phyloP scores from a whole-genome alignment of 2,329 filamentous ascomycete species.

The Teratosphaeriaceae sp. region DNA sequence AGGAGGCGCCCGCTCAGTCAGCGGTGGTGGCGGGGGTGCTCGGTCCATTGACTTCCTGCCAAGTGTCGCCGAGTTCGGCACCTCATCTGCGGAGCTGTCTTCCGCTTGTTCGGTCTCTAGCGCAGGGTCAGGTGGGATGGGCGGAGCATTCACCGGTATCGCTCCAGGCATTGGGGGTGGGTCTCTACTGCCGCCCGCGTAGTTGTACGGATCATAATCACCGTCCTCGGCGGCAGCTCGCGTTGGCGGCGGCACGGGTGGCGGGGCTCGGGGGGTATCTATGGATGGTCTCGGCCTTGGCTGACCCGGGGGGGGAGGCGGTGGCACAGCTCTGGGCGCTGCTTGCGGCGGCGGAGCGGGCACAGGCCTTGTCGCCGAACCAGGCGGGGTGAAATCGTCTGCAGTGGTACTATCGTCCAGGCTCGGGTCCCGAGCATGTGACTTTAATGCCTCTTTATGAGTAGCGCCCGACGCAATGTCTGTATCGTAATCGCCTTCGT shows the following conservation, averaged over 20 bases:
- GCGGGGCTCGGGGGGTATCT: slow-evolving; percentile 65
- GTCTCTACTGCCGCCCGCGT: slow-evolving; percentile 26
- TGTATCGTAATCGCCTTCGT: slow-evolving; percentile 96
- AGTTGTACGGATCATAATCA: slow-evolving; percentile 63
- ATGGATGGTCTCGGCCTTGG: slow-evolving; percentile 54
- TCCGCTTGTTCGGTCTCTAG: slow-evolving; percentile 21
- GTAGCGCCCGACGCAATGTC: slow-evolving; percentile 92
- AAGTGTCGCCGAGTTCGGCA: too few species aligned
- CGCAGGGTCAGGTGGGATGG: slow-evolving; percentile 25
- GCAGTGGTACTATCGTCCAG: slow-evolving; percentile 57
- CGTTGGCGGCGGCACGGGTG: slow-evolving; percentile 52
- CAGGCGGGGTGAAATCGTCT: slow-evolving; percentile 49
- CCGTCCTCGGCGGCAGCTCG: slow-evolving; percentile 44
- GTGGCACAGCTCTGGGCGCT: slow-evolving; percentile 46
- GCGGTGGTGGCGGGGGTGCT: slow-evolving; percentile 29
- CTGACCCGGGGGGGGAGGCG: slow-evolving; percentile 51
- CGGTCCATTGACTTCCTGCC: slow-evolving; percentile 27
- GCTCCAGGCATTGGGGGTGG: slow-evolving; percentile 30
- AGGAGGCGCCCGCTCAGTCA: slow-evolving; percentile 34
- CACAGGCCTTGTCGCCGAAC: slow-evolving; percentile 37
- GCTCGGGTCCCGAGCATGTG: slow-evolving; percentile 71
- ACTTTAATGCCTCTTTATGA: slow-evolving; percentile 86
- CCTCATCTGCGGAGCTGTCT: slow-evolving; percentile 37
- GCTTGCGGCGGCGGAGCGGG: slow-evolving; percentile 27
- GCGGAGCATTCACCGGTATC: slow-evolving; percentile 26